Conservation (phyloP, 768 basidiomycete species). For the Megacollybia marginata region DNA sequence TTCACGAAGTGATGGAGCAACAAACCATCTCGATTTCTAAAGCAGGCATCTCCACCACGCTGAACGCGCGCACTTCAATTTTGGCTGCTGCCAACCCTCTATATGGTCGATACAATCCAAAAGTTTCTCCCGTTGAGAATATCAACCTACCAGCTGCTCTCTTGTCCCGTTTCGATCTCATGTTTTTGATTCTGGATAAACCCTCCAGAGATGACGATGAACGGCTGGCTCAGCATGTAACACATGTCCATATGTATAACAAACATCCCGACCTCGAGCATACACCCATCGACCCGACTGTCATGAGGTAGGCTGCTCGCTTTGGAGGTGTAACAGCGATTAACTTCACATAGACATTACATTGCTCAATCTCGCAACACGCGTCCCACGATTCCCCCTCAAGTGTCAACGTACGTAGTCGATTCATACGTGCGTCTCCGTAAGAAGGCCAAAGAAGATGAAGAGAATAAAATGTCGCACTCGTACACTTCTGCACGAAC, state of each 20-base stretch:
- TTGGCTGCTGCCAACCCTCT: slow-evolving; percentile 97
- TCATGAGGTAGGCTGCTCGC: slow-evolving; percentile 66
- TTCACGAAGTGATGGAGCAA: slow-evolving; percentile 99
- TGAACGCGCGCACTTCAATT: slow-evolving; percentile 96
- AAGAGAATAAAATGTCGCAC: slow-evolving; percentile 80
- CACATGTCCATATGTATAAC: slow-evolving; percentile 96
- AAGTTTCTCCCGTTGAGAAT: slow-evolving; percentile 96
- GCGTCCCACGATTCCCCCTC: slow-evolving; percentile 83
- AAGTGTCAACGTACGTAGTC: slow-evolving; percentile 89
- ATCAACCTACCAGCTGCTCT: slow-evolving; percentile 98
- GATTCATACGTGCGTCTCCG: slow-evolving; percentile 94
- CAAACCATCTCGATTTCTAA: slow-evolving; percentile 99
- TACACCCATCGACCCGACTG: slow-evolving; percentile 76
- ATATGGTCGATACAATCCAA: slow-evolving; percentile 97
- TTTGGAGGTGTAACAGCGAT: background rate
- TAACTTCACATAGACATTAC: slow-evolving; percentile 60
- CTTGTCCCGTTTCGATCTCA: slow-evolving; percentile 90
- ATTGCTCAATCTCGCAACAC: slow-evolving; percentile 86
- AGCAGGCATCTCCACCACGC: slow-evolving; percentile 96
- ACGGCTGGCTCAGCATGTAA: slow-evolving; percentile 92
- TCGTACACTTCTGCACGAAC: slow-evolving; percentile 96
- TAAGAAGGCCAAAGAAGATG: slow-evolving; percentile 87
- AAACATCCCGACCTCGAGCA: slow-evolving; percentile 78
- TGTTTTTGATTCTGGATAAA: slow-evolving; percentile 96
- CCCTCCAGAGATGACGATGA: slow-evolving; percentile 94